Evolutionary conservation across 108 stramenopile species (phyloP), one percentile per base, ranked within the genome.

Genomic region (Fragilariopsis cylindrus): DNA sequence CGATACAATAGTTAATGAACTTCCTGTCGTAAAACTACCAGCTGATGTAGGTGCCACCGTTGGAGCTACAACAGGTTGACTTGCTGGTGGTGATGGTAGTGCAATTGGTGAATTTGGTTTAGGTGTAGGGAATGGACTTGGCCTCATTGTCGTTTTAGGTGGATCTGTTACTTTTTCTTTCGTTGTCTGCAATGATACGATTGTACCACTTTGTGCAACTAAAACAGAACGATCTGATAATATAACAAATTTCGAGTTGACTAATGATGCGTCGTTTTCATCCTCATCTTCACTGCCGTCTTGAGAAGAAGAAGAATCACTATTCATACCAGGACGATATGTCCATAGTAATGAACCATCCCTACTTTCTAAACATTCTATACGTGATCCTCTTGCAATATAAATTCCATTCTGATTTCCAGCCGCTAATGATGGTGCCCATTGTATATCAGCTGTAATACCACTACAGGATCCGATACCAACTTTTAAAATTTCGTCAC

Each of bases 381-480:
- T 39, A n/a, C n/a, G 16, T 11, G 8, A 13, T 3, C 48, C 47
- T 47, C 49, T 50, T 16, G 67, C 44, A 48, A 68, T 12, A 44
- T 68, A 68, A 19, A 68, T 21, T 41, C 48, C 67, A 6, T 4
- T 12, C 30, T 48, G 18, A 45, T 30, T n/a, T n/a, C 4, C 19
- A 21, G 67, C 47, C 2, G 19, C 67, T 6, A 6, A 7, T 39
- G 67, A 48, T 8, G 67, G 67, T 21, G 30, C 67, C 47, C 48
- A 68, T 30, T 16, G 18, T 13, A 52, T 47, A 0, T 68, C 67
- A 52, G 48, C 67, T 1, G 67, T 68, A 44, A 68, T 68, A 19
- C 48, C 67, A n/a, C 62, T 45, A 44, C 62, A 63, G 43, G 62
- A 63, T 9, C 43, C 62, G 45, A 63, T 15, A 40, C 46, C 42